Percentiles rank a stretch among this genome's conserved stretches.
Evolutionary conservation across 768 basidiomycete genomes (phyloP).

Genomic region (Mycena haematopus): DNA sequence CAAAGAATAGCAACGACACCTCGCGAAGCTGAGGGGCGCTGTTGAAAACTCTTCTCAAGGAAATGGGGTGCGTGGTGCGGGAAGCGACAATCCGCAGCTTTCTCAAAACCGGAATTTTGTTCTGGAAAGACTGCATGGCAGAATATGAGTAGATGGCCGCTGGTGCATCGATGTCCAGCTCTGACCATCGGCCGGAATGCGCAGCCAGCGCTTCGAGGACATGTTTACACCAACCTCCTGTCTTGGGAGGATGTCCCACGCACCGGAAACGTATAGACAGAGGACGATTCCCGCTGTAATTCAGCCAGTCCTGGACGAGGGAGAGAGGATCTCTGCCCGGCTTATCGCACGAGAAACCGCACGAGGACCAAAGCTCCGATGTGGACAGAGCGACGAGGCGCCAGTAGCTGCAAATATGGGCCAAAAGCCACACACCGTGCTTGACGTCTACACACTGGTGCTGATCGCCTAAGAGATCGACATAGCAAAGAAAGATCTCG

Average conservation of each 20-base stretch:
- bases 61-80: neutral
- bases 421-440: slow-evolving; percentile 4
- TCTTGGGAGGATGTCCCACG: neutral
- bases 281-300: neutral
- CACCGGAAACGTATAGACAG: slow-evolving; percentile 4
- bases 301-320: neutral
- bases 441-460: neutral
- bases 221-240: neutral
- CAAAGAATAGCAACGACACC: neutral
- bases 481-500: slow-evolving; percentile 7
- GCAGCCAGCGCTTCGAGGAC: neutral
- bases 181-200: neutral
- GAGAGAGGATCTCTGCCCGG: too few relatives aligned
- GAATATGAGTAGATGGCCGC: neutral
- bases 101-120: neutral
- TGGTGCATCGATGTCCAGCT: neutral
- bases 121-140: neutral
- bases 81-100: neutral
- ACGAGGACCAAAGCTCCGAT: slow-evolving; percentile 2
- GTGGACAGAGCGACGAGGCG: slow-evolving; percentile 3
- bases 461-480: neutral
- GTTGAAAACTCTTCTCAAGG: neutral
- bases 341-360: neutral
- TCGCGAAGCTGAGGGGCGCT: neutral
- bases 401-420: slow-evolving; percentile 21